Conservation (phyloP, 2,329 filamentous ascomycete genomes). For the Lecanoromycetidae sp. region DNA sequence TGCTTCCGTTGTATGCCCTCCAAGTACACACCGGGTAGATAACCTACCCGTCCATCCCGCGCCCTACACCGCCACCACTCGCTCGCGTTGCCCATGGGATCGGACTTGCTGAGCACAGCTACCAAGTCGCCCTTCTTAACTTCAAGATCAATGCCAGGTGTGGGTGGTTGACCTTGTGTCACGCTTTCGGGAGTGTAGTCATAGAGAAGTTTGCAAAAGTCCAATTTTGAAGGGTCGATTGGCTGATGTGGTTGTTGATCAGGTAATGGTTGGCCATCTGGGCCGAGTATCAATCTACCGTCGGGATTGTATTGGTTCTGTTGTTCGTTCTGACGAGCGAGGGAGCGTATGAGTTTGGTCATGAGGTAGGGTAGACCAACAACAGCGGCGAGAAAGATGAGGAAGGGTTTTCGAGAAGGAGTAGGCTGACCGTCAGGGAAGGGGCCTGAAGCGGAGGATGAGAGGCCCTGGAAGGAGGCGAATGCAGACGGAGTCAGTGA, state of each 20-base stretch:
- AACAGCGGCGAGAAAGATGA: conserved; percentile 89
- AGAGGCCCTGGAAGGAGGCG: conserved; percentile 70
- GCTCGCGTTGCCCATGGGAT: conserved; percentile 79
- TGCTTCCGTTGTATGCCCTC: conserved; percentile 55
- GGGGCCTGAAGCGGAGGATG: conserved; percentile 29
- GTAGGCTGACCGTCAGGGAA: conserved; percentile 55
- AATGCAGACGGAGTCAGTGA: conserved; percentile 85
- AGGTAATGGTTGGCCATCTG: conserved; percentile 34
- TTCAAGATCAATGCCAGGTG: conserved; percentile 70
- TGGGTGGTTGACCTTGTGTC: conserved; percentile 33
- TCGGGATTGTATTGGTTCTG: conserved; percentile 31
- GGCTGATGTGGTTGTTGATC: conserved; percentile 36
- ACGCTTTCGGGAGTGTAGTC: conserved; percentile 61
- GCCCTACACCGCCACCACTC: conserved; percentile 97
- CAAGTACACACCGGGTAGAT: conserved; percentile 81
- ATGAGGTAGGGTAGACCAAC: conserved; percentile 95
- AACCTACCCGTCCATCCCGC: conserved; percentile 79
- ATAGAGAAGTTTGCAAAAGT: conserved; percentile 90
- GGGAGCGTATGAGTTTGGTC: conserved; percentile 81
- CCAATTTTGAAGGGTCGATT: conserved; percentile 78
- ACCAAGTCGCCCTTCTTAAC: conserved; percentile 94
- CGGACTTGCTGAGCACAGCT: conserved; percentile 81
- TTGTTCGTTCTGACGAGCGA: conserved; percentile 76
- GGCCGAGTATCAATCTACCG: conserved; percentile 37
- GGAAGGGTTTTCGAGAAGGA: conserved; percentile 85